Evolutionary conservation across 1,284 basidiomycete species (phyloP), one percentile per base, ranked within the genome.

Genomic region (Boletus semigastroideus): DNA sequence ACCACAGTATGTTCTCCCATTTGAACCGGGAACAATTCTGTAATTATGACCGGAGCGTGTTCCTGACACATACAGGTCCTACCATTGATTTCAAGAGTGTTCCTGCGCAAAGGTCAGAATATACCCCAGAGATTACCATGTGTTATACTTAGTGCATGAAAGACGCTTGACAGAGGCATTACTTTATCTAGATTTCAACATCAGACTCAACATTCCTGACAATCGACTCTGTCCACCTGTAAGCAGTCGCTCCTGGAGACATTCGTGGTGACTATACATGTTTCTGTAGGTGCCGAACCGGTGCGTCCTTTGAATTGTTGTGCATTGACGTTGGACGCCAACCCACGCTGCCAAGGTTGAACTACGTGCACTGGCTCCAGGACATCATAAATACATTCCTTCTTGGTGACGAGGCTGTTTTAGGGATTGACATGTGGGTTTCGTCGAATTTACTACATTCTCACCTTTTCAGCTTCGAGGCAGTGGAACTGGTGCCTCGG

Each of bases 401-500:
- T 46, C 20, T 25, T 5, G 20, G n/a, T 28, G 55, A 53, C 5
- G 44, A 61, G 7, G 38, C 36, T 11, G 59, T 78, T 17, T 63
- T 64, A 13, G 84, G 80, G 3, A 64, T 84, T 12, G 84, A 86
- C 55, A 74, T 86, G 82, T 84, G 59, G 30, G 75, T 62, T 34
- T 16, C n/a, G 5, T 40, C 6, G 14, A 16, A 9, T 46, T 40
- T 14, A 10, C 30, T 31, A 1, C 16, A 22, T 14, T 14, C 31
- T 22, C n/a, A 25, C 27, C 17, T 41, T 47, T 57, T 54, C 34
- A 48, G 20, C 16, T 2, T 31, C 12, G 5, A 28, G 36, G 11
- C 57, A 95, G 94, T 38, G 95, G 95, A 16, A 96, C 93, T 9
- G 95, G 95, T 1, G 86, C 94, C 9, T 90, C 91, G 0, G 90